Evolutionary conservation across 305 asterid species (phyloP).

Genomic region (Solanum hybrid): DNA sequence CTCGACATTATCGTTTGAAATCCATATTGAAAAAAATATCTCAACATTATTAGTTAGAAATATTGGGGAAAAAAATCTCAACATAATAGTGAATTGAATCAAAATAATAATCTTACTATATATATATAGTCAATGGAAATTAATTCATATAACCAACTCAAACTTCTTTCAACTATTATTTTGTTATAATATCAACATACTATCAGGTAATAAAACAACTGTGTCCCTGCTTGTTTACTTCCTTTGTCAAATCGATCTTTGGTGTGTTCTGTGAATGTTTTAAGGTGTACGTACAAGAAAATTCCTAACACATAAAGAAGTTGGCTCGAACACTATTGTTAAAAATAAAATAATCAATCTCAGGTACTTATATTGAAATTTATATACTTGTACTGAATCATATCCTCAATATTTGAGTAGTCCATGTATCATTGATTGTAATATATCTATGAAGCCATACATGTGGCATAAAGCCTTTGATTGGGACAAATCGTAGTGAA

Average conservation of each 20-base stretch:
- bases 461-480: not conserved
- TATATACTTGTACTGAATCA: not conserved
- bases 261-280: not conserved
- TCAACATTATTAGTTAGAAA: not conserved
- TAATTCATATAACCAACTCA: not conserved
- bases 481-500: not conserved
- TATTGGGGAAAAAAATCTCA: not conserved
- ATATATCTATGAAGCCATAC: not conserved
- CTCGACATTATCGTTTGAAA: not conserved
- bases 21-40: not conserved
- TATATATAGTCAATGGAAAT: not conserved
- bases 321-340: not conserved
- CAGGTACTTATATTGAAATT: not conserved
- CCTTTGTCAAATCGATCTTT: not conserved
- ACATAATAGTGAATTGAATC: not conserved
- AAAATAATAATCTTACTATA: not conserved
- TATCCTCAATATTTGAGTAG: not conserved
- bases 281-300: not conserved
- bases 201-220: not conserved
- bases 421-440: not conserved
- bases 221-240: not conserved
- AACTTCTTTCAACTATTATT: not conserved
- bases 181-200: not conserved
- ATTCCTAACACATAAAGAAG: not conserved
- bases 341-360: not conserved